A percentile compares a stretch with the other conserved stretches of the same genome.
Evolutionary conservation across 2,329 filamentous ascomycete species (phyloP).

Genomic region (Colletotrichum sp.): DNA sequence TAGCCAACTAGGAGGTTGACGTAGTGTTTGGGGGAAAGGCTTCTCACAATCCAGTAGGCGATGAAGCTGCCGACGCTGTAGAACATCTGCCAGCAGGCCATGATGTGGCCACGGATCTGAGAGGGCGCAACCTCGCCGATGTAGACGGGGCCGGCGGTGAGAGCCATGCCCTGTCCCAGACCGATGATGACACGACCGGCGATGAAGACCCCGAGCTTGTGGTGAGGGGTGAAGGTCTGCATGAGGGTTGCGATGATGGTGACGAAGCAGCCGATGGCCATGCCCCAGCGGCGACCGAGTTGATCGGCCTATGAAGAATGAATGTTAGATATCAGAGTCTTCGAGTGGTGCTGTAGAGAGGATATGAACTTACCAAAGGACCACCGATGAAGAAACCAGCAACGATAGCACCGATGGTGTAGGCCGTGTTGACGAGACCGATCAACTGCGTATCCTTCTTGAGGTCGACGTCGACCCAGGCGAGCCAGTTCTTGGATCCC

Average conservation of each 20-base stretch:
- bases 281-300: constrained; percentile 67
- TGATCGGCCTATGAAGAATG: constrained; percentile 51
- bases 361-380: constrained; percentile 48
- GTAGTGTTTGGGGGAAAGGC: neutral
- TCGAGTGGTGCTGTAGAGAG: neutral
- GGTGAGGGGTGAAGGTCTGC: constrained; percentile 67
- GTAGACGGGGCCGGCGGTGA: constrained; percentile 22
- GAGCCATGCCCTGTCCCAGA: constrained; percentile 71
- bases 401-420: constrained; percentile 74
- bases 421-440: constrained; percentile 67
- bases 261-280: constrained; percentile 67
- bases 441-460: constrained; percentile 49
- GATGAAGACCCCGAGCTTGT: constrained; percentile 70
- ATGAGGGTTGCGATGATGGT: constrained; percentile 73
- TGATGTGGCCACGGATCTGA: constrained; percentile 60
- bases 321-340: neutral
- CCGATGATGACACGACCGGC: constrained; percentile 73
- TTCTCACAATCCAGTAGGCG: constrained; percentile 47
- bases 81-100: constrained; percentile 72
- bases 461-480: constrained; percentile 62
- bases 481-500: constrained; percentile 69
- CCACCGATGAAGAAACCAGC: constrained; percentile 74
- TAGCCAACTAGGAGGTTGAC: neutral
- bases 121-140: constrained; percentile 22
- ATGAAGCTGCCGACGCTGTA: constrained; percentile 66